Base-by-base conservation (phyloP, 2,329 filamentous ascomycete species). In the Colletotrichum sp. region DNA sequence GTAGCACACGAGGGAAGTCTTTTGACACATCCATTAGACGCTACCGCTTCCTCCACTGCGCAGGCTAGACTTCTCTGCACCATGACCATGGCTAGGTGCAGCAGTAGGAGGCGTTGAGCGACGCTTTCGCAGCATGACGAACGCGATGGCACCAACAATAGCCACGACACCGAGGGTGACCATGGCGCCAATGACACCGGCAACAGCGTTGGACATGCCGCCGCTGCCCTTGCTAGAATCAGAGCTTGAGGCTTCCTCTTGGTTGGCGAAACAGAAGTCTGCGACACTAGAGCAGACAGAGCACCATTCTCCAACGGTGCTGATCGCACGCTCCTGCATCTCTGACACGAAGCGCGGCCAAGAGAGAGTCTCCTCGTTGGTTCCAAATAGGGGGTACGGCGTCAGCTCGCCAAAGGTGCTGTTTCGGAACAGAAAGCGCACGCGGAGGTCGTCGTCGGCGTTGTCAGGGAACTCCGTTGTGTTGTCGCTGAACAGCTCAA, bases 391-490 rank as follows among this genome's bases (percentile, higher is more conserved):
- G 0, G 83, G 82, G 64, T 80, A 84, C 0, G 79, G 68, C 13
- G 78, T 79, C 36, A 84, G 77, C 3, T 81, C 77, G 8, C 80
- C 82, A 15, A 44, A 73, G 8, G 83, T 84, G 55, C 83, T 81
- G 78, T 85, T 85, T n/a, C 80, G 79, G 80, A 85, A 83, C 25
- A 84, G 70, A 77, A 81, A 85, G 55, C 83, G 83, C 15, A 84
- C 82, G 3, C 78, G 80, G 2, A 85, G 79, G 8, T 83, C 80
- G 25, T 63, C 77, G 9, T 80, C 76, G 3, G 72, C 70, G 15
- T 81, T 69, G 1, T 76, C 76, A 0, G 83, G 83, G 76, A 84
- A 84, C 6, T 62, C 52, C 62, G 80, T 61, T 36, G 78, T 72
- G 29, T 81, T 77, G 13, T 70, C 71, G 52, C 77, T 82, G 72